Base-by-base conservation (phyloP, 495 filamentous ascomycete species). In the Cercophora sp. region DNA sequence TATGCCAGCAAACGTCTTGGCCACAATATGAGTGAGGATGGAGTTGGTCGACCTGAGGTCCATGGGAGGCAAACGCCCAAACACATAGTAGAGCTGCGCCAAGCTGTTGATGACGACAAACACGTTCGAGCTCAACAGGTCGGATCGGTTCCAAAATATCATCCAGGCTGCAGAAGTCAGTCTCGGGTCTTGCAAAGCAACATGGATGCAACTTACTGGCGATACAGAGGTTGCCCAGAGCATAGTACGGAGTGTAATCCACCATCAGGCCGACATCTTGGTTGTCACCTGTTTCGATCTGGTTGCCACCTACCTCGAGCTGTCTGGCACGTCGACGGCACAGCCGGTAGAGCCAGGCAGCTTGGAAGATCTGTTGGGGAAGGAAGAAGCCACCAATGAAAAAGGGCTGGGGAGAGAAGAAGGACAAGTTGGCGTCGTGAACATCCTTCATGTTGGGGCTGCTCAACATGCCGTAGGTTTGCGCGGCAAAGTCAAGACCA, bases 321-420 rank as follows among this genome's bases (percentile, higher is more conserved):
- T n/a, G n/a, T n/a, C n/a, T n/a, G 20, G 10, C 4, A 23, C 9
- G 6, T 10, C 0, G 1, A 37, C 66, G 71, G 60, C 68, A 77
- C 5, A 79, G 63, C 43, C 67, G 62, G 54, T 74, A 79, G 4
- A 79, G 61, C 74, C 75, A 80, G 5, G 61, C 67, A 13, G 78
- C 55, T 56, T 80, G 75, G 58, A 80, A 72, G 32, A 79, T 44
- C 54, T 80, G 77, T 61, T 80, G 77, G 2, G 75, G 73, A 60
- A 75, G 74, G 66, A 80, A 80, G 62, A 80, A 79, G 47, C 53
- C 77, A 10, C 45, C 77, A 47, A 80, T 80, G 67, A 78, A 79
- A 52, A 57, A 75, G 5, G 76, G 75, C 46, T 78, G 68, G 11
- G 77, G 77, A 9, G 60, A 69, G 60, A 71, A 79, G 58, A 78